A percentile compares a stretch with the other conserved stretches of the same genome.
Conservation (phyloP, 164 flowering plant genomes). For the Chimonanthus praecox region DNA sequence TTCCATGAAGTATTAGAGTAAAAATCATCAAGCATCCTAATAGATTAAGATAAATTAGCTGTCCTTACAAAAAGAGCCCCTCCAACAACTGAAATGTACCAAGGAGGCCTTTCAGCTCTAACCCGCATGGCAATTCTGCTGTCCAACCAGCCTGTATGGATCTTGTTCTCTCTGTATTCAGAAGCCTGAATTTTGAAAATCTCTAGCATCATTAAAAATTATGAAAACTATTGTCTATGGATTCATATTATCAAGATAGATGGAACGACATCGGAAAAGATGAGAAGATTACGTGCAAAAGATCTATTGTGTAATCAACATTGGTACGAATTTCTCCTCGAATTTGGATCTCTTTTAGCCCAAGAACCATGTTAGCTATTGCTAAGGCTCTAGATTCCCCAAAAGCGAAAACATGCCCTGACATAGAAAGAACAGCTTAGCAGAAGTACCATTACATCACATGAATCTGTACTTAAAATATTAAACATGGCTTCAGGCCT, state of each 20-base stretch:
- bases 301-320: conserved; percentile 97
- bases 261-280: background rate
- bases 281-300: conserved; percentile 70
- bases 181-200: conserved; percentile 49
- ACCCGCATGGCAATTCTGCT: conserved; percentile 99
- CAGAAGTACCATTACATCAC: background rate
- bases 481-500: background rate
- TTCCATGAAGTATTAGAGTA: background rate
- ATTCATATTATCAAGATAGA: background rate
- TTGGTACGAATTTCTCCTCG: conserved; percentile 98
- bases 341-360: conserved; percentile 96
- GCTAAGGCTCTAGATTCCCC: conserved; percentile 97
- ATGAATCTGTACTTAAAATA: background rate
- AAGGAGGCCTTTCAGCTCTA: conserved; percentile 99
- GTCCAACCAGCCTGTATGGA: conserved; percentile 99
- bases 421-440: conserved; percentile 5
- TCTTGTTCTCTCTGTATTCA: conserved; percentile 89
- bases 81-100: conserved; percentile 99
- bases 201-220: background rate
- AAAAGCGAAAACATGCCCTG: conserved; percentile 99
- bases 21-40: background rate
- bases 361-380: conserved; percentile 98
- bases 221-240: background rate
- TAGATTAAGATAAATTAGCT: background rate
- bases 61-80: conserved; percentile 90